Evolutionary conservation across 225 moss, liverwort and hornwort species (phyloP).

Genomic region (Neckera pumila): DNA sequence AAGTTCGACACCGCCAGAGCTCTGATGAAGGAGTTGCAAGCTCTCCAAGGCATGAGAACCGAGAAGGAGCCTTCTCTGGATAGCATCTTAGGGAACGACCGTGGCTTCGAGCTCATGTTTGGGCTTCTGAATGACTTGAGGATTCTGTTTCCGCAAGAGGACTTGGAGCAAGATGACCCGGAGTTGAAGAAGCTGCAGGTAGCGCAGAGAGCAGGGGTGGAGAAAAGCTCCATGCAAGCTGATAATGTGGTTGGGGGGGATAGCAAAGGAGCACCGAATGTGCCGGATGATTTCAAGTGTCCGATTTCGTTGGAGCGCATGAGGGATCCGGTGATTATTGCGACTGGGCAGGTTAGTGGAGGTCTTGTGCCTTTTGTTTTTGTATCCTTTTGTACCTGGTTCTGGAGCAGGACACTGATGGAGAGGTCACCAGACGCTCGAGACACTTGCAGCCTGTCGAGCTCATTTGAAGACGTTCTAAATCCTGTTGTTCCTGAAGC

Average conservation of each 20-base stretch:
- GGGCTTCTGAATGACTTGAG: slow-evolving; percentile 21
- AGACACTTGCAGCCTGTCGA: neutral
- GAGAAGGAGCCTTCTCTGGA: slow-evolving; percentile 28
- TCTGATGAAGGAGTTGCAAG: slow-evolving; percentile 44
- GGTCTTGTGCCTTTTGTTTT: no score
- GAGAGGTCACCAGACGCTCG: neutral
- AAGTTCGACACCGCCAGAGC: slow-evolving; percentile 49
- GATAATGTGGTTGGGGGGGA: neutral
- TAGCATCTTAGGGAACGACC: slow-evolving; percentile 22
- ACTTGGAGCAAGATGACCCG: slow-evolving; percentile 29
- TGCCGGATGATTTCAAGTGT: slow-evolving; percentile 78
- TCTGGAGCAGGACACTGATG: neutral
- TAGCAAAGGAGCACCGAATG: slow-evolving; percentile 12
- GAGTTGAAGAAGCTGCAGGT: slow-evolving; percentile 30
- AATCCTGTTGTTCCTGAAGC: neutral
- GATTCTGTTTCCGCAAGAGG: slow-evolving; percentile 26
- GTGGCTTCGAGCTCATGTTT: slow-evolving; percentile 21
- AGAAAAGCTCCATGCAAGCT: slow-evolving; percentile 13
- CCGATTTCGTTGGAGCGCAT: slow-evolving; percentile 84
- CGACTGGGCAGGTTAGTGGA: slow-evolving; percentile 66
- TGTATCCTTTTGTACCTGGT: neutral
- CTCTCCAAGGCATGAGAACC: slow-evolving; percentile 50
- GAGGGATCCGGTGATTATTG: slow-evolving; percentile 80
- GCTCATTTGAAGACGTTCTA: neutral
- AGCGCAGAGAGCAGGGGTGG: slow-evolving; percentile 17